Evolutionary conservation across 1,284 basidiomycete genomes (phyloP), one percentile per base, ranked within the genome.

Genomic region (Sporisorium graminicola): DNA sequence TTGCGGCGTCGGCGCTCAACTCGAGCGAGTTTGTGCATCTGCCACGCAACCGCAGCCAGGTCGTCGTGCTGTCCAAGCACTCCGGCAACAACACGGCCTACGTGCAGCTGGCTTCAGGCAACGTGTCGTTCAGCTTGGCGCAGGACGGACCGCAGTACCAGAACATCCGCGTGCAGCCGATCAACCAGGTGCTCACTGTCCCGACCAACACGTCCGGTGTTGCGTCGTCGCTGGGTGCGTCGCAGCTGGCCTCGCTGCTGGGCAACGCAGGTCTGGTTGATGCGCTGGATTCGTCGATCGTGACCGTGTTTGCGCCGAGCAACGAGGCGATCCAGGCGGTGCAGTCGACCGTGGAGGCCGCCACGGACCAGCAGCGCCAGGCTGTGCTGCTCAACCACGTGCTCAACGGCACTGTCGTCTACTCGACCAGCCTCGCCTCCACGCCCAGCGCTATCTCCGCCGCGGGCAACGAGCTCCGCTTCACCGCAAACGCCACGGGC

Each of bases 221-320:
- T 13, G 71, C 67, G 18, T 29, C n/a, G 3, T 22, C 53, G 22
- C 58, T 78, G 12, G 76, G 71, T 3, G 87, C n/a, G 67, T 87
- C 4, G 56, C 52, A 50, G 56, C 60, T 88, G 5, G 74, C 85
- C 7, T 79, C 81, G 27, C 82, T 87, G 8, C 86, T 87, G 56
- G 71, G 85, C 49, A 82, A 79, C 9, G 67, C 86, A 9, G 86
- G 87, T 13, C 77, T 90, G n/a, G 85, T 88, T 27, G 78, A 87
- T 24, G 78, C 86, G 33, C 69, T 90, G 20, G 85, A 86, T 74
- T 69, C 74, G 1, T 80, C 87, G 5, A 84, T 79, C n/a, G 88
- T 91, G 68, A 93, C 92, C 1, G 79, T 93, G 53, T 93, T 93
- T 82, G 90, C 90, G 1, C 92, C 92, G 3, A 82, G 65, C 31